Base-by-base conservation (phyloP, 2,329 filamentous ascomycete species). In the Botrytis squamosa region DNA sequence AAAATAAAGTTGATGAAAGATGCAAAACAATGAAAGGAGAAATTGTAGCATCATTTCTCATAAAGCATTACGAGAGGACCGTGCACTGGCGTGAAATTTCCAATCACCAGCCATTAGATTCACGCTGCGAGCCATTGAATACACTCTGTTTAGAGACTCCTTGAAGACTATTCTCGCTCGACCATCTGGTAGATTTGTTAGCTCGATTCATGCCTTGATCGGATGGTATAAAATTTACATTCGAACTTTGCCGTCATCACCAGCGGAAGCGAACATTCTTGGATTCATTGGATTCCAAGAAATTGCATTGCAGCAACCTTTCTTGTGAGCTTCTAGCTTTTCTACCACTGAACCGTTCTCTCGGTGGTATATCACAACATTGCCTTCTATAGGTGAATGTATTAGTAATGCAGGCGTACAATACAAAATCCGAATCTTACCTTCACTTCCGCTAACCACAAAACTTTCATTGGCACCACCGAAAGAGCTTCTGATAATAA, bases 381-480 rank as follows among this genome's bases (percentile, higher is more conserved):
- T 87, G 3, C 90, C 89, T 76, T 90, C 89, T 88, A 70, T 66
- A 42, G 55, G 40, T 36, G 74, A 74, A 74, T 74, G 64, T 77
- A 73, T 67, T 74, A 68, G 67, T 55, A 44, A n/a, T 29, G 36
- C 22, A 33, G 25, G 52, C 49, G 20, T 60, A 42, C 52, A 20
- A 64, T 46, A 46, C 36, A 18, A 57, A 22, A n/a, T n/a, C 65
- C 65, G 42, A 52, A 52, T 78, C 85, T 79, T 84, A 94, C 93
- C 92, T 87, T 98, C 94, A 79, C 94, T 97, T 18, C 96, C 96
- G 79, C 93, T 95, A 42, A 97, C 86, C 16, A 98, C 92, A 82
- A 98, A 98, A 81, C 92, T 95, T 83, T 98, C 94, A 74, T 93
- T 91, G 1, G 95, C 95, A 46, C 96, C 96, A 29, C 96, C 96